These are phyloP conservation scores for Ilyonectria mors-panacis DNA, from an alignment of 2,329 filamentous ascomycete species.

Conservation along the genomic window DNA sequence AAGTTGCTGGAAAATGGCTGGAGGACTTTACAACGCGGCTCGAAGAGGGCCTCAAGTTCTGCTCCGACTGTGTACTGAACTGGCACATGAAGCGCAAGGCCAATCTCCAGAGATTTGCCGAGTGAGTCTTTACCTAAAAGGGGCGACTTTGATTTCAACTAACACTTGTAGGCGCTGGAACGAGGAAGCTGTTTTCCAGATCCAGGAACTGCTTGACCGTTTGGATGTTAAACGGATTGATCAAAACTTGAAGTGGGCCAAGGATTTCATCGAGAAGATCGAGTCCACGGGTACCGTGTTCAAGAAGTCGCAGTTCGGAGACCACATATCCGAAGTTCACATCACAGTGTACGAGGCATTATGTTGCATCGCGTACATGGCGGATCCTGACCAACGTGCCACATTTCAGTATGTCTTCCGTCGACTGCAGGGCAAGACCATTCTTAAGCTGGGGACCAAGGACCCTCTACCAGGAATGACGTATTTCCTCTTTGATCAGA, in stretches of 20 bases:
- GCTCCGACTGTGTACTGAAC: conserved; percentile 79
- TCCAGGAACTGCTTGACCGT: conserved; percentile 70
- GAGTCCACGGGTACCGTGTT: conserved; percentile 63
- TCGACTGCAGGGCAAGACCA: conserved; percentile 79
- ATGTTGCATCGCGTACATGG: conserved; percentile 85
- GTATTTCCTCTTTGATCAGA: conserved; percentile 79
- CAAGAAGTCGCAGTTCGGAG: conserved; percentile 62
- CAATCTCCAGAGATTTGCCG: conserved; percentile 74
- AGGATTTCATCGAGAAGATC: conserved; percentile 67
- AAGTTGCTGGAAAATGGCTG: conserved; percentile 72
- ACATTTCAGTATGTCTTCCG: conserved; percentile 88
- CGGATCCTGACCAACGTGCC: conserved; percentile 63
- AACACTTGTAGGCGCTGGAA: conserved; percentile 57
- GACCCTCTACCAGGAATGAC: conserved; percentile 86
- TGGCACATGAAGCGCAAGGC: conserved; percentile 80
- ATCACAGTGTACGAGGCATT: conserved; percentile 90
- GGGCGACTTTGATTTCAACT: conserved; percentile 31
- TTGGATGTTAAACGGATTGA: conserved; percentile 75
- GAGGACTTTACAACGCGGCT: conserved; percentile 71
- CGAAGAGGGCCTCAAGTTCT: conserved; percentile 72
- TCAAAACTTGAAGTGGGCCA: conserved; percentile 70
- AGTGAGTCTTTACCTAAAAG: conserved; percentile 58
- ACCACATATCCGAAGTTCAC: conserved; percentile 71
- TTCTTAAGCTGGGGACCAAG: conserved; percentile 81
- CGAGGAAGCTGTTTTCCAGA: conserved; percentile 65